phyloP scores from a whole-genome alignment of 768 basidiomycete species.

The Stropharia rugosoannulata region DNA sequence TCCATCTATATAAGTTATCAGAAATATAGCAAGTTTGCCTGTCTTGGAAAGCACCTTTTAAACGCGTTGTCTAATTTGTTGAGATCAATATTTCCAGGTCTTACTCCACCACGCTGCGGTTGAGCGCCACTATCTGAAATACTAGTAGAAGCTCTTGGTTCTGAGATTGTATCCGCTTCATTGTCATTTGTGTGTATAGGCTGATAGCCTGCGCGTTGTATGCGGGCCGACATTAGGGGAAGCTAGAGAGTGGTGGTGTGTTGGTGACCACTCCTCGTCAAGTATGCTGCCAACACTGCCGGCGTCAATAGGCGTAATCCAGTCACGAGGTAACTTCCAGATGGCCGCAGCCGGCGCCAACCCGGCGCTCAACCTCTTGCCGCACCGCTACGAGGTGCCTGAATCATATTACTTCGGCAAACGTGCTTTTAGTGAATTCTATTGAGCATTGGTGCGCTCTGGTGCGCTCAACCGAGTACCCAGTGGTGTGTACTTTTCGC shows the following conservation, averaged over 20 bases:
- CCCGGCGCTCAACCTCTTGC: no score
- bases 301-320: background rate
- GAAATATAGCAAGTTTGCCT: background rate
- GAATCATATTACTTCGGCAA: no score
- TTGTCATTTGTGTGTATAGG: conserved; percentile 41
- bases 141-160: conserved; percentile 23
- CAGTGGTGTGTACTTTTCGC: no score
- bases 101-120: conserved; percentile 35
- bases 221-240: conserved; percentile 24
- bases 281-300: background rate
- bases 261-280: background rate
- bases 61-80: conserved; percentile 80
- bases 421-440: no score
- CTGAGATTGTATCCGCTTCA: conserved; percentile 37
- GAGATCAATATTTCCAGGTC: conserved; percentile 74
- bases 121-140: conserved; percentile 14
- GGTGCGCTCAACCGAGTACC: no score
- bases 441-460: no score
- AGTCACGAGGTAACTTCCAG: background rate
- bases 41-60: conserved; percentile 53
- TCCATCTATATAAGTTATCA: conserved; percentile 55
- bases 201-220: conserved; percentile 46
- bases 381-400: no score
- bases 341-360: no score
- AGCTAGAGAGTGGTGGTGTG: background rate